A percentile compares a stretch with the other conserved stretches of the same genome.
Conservation (phyloP, 345 rosid genomes). For the Mercurialis annua region DNA sequence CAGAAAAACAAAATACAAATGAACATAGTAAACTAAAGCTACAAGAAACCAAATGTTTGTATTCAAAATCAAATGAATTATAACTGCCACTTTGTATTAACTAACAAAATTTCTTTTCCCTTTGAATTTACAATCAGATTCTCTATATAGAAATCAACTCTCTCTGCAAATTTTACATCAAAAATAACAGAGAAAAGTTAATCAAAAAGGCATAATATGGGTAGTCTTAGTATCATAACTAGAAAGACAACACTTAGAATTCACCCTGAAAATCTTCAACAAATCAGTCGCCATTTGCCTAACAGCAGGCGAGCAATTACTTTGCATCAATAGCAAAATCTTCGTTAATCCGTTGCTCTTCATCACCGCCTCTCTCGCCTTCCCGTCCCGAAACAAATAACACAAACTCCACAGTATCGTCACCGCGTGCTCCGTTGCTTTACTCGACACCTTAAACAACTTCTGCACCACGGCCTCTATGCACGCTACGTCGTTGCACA, state of each 20-base stretch:
- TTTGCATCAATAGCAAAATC: conserved; percentile 77
- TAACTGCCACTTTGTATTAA: conserved; percentile 18
- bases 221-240: conserved; percentile 86
- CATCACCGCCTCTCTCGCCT: conserved; percentile 59
- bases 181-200: conserved; percentile 1
- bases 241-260: conserved; percentile 50
- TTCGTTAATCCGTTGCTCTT: conserved; percentile 67
- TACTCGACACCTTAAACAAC: conserved; percentile 62
- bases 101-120: conserved; percentile 38
- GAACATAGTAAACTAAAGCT: too few relatives aligned
- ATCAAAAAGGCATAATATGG: conserved; percentile 87
- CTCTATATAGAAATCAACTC: background rate
- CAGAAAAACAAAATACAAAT: too few relatives aligned
- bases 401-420: conserved; percentile 77
- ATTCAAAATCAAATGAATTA: conserved; percentile 19
- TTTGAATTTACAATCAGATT: conserved; percentile 40
- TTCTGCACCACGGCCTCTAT: conserved; percentile 61
- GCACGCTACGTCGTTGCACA: conserved; percentile 40
- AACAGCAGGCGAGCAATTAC: conserved; percentile 66
- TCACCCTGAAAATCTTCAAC: conserved; percentile 55
- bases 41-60: background rate
- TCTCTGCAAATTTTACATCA: background rate
- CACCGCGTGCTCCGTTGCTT: conserved; percentile 84
- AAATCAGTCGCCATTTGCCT: conserved; percentile 72
- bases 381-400: conserved; percentile 55